A percentile compares a stretch with the other conserved stretches of the same genome.
phyloP scores from a whole-genome alignment of 2,329 filamentous ascomycete genomes.

The Ceratocystis alfenasii region DNA sequence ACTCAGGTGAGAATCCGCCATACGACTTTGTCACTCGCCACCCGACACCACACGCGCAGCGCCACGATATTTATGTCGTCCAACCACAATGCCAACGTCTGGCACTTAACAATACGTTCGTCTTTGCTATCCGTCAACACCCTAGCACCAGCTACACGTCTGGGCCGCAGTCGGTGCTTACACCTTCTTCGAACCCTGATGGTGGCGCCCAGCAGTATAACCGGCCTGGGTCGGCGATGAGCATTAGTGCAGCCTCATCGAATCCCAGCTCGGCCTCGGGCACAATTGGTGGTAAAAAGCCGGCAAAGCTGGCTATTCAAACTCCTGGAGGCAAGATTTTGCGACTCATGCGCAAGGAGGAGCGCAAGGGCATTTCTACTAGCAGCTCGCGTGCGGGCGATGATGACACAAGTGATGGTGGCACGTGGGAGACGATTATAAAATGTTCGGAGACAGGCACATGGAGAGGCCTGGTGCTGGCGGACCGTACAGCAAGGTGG shows the following conservation, averaged over 20 bases:
- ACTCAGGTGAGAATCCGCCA: conserved; percentile 81
- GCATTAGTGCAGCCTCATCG: conserved; percentile 48
- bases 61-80: conserved; percentile 91
- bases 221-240: conserved; percentile 51
- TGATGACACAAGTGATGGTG: conserved; percentile 55
- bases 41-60: conserved; percentile 92
- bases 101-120: conserved; percentile 92
- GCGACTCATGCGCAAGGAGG: conserved; percentile 69
- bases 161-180: conserved; percentile 30
- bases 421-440: conserved; percentile 80
- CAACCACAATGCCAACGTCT: conserved; percentile 86
- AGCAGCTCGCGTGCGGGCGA: conserved; percentile 29
- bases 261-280: conserved; percentile 44
- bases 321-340: conserved; percentile 90
- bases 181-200: conserved; percentile 38
- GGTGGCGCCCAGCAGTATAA: conserved; percentile 43
- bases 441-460: conserved; percentile 73
- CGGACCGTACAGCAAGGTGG: conserved; percentile 74
- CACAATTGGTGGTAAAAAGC: conserved; percentile 56
- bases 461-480: conserved; percentile 71
- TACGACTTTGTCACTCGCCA: conserved; percentile 91
- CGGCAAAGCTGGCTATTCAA: conserved; percentile 90
- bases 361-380: conserved; percentile 44
- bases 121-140: conserved; percentile 91
- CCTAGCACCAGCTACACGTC: conserved; percentile 42